Evolutionary conservation across 2,329 filamentous ascomycete genomes (phyloP), one percentile per base, ranked within the genome.

Genomic region (Cercospora brassicicola): DNA sequence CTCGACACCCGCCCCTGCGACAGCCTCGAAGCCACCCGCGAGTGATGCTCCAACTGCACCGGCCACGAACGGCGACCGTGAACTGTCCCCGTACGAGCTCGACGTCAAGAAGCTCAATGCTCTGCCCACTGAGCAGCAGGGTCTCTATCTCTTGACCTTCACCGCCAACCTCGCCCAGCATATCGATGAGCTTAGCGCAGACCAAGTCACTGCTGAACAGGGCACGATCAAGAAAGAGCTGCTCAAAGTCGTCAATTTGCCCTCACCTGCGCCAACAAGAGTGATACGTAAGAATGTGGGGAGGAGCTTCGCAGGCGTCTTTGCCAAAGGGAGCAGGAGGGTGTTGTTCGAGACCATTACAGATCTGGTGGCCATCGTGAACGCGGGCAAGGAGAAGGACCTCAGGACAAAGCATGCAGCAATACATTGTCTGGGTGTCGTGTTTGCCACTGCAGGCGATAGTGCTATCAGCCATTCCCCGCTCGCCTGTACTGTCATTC

Each of bases 271-370:
- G 59, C 93, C 94, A 42, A 94, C 93, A 51, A 88, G 95, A 78
- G 91, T 97, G 48, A 91, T 97, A 77, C 89, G 95, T 74, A 95
- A 94, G 81, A 96, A 94, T 78, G 80, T 98, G 39, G 94, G 93
- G 59, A 88, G 88, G 79, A 94, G 93, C 74, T 90, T 97, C 72
- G 90, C 90, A 51, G 89, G 91, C 75, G 89, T 98, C 67, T 91
- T 99, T 72, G 86, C 85, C 15, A 90, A 91, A 71, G 95, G 95
- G 11, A 94, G 97, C 80, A 87, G 94, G 71, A 97, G 96, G 78
- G 85, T 96, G 61, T 86, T 99, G 2, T 97, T 96, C 77, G 95
- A 99, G 80, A 96, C 93, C 0, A 91, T 98, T 77, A 96, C 95
- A 75, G 94, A 98, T 73, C 84, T 98, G 10, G 84, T 94, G 9